phyloP scores from a whole-genome alignment of 2,329 filamentous ascomycete species.

The Diaporthe sp. region DNA sequence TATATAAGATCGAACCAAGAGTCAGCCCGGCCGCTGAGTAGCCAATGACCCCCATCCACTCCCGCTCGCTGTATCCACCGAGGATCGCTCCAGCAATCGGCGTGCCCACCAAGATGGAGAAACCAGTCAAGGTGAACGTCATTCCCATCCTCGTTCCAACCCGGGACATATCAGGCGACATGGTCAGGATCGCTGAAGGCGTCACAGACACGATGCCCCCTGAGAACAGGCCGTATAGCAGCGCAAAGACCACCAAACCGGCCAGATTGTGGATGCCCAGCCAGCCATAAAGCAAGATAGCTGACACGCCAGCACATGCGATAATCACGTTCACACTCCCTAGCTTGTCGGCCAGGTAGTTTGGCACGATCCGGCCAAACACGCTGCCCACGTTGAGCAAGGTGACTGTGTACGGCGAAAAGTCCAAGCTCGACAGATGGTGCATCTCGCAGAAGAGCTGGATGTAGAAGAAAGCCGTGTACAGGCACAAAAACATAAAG shows the following conservation, averaged over 20 bases:
- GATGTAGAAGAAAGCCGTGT: constrained; percentile 65
- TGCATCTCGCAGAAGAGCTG: constrained; percentile 58
- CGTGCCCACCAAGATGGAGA: constrained; percentile 67
- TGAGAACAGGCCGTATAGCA: constrained; percentile 62
- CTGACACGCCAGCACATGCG: constrained; percentile 51
- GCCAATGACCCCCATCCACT: constrained; percentile 52
- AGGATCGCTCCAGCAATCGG: constrained; percentile 65
- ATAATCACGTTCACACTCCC: constrained; percentile 58
- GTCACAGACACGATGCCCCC: constrained; percentile 60
- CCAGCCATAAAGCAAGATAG: constrained; percentile 57
- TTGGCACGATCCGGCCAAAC: constrained; percentile 60
- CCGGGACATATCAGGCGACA: constrained; percentile 54
- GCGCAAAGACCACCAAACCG: constrained; percentile 56
- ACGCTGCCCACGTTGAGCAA: constrained; percentile 61
- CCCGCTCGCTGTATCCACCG: constrained; percentile 45
- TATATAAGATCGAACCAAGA: constrained; percentile 46
- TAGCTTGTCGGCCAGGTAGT: constrained; percentile 58
- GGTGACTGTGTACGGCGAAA: constrained; percentile 59
- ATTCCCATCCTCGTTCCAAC: constrained; percentile 60
- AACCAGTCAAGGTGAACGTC: constrained; percentile 53
- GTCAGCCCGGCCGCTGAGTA: constrained; percentile 50
- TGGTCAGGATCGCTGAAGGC: constrained; percentile 54
- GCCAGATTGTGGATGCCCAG: constrained; percentile 53
- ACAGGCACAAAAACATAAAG: constrained; percentile 60
- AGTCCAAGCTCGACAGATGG: constrained; percentile 51